Evolutionary conservation across 2,329 filamentous ascomycete genomes (phyloP).

Genomic region (Xylariaceae sp.): DNA sequence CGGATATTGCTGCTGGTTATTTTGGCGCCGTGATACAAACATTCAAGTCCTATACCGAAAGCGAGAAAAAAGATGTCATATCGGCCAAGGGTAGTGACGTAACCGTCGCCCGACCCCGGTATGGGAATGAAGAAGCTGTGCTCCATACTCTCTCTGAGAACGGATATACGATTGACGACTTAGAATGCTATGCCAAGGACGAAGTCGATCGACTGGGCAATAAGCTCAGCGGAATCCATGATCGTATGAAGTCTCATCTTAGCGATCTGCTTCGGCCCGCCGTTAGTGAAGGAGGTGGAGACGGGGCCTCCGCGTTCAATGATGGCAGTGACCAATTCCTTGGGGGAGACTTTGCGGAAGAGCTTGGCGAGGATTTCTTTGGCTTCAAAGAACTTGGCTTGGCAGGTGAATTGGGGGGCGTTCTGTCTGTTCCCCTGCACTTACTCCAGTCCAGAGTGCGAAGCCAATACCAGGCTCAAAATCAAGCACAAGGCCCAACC

Average conservation of each 20-base stretch:
- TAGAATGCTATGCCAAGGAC: conserved; percentile 86
- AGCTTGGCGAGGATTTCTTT: conserved; percentile 98
- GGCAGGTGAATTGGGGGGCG: conserved; percentile 83
- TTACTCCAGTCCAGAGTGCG: conserved; percentile 87
- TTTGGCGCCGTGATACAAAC: conserved; percentile 78
- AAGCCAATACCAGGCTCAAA: conserved; percentile 75
- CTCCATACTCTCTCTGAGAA: conserved; percentile 81
- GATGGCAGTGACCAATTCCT: conserved; percentile 97
- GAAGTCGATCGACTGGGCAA: conserved; percentile 81
- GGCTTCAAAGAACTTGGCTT: conserved; percentile 94
- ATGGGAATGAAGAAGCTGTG: conserved; percentile 77
- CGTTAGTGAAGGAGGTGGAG: conserved; percentile 69
- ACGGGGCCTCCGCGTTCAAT: conserved; percentile 83
- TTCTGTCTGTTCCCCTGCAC: conserved; percentile 87
- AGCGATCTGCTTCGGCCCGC: conserved; percentile 91
- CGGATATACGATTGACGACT: conserved; percentile 70
- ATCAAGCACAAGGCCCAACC: conserved; percentile 53
- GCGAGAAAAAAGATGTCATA: conserved; percentile 63
- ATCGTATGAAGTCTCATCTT: conserved; percentile 88
- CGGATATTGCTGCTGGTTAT: conserved; percentile 83
- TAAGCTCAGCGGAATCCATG: conserved; percentile 79
- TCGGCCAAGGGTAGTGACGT: conserved; percentile 37
- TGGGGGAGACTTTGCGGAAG: conserved; percentile 93
- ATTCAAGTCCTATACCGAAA: conserved; percentile 76
- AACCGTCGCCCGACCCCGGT: conserved; percentile 54